phyloP scores from a whole-genome alignment of 106 monocot species.

The Platanthera zijinensis region DNA sequence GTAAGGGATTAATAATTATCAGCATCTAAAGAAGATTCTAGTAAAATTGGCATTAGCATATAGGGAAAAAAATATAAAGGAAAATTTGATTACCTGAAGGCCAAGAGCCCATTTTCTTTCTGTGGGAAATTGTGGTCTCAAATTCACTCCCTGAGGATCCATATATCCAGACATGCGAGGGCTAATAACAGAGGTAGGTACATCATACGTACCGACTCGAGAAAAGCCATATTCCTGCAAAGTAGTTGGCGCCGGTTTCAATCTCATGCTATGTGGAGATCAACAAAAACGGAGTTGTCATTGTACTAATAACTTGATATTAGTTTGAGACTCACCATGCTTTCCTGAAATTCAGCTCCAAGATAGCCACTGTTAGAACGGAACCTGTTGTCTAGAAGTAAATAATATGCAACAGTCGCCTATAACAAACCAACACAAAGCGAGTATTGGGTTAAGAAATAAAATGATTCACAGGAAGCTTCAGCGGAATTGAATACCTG shows the following conservation, averaged over 20 bases:
- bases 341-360: conserved; percentile 74
- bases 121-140: conserved; percentile 33
- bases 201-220: conserved; percentile 19
- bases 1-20: conserved; percentile 1
- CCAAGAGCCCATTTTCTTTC: conserved; percentile 94
- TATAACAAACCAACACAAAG: conserved; percentile 16
- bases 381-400: conserved; percentile 71
- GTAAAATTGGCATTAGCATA: background rate
- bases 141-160: conserved; percentile 47
- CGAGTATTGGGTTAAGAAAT: background rate
- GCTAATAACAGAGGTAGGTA: conserved; percentile 19
- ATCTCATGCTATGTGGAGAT: background rate
- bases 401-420: conserved; percentile 87
- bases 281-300: background rate
- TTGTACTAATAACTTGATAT: background rate
- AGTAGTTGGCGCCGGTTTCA: background rate
- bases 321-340: conserved; percentile 37
- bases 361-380: conserved; percentile 62
- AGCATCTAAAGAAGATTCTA: background rate
- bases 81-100: conserved; percentile 51
- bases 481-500: conserved; percentile 33
- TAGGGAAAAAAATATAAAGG: background rate
- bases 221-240: conserved; percentile 44
- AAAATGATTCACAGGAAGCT: background rate
- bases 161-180: conserved; percentile 32